Evolutionary conservation across 805 yeast species (phyloP), one percentile per base, ranked within the genome.

Genomic region (Barnettozyma pratensis): DNA sequence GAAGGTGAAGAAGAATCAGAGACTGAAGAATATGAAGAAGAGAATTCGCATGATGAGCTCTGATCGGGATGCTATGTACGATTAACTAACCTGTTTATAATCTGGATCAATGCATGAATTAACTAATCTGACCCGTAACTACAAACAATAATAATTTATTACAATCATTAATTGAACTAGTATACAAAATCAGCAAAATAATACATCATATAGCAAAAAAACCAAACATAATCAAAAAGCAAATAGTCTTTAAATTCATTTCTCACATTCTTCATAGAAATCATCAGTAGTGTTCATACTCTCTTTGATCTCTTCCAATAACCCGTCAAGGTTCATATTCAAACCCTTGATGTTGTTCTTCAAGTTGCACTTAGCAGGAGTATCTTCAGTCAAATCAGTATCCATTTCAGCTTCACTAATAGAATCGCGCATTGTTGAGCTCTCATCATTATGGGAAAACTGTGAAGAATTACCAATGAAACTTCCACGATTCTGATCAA

Each of bases 251-350:
- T 19, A 19, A 19, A 19, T 19, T 19, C 19, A 19, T 19, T 19
- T 19, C 19, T 19, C 19, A 19, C 19, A 19, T 19, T 19, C 19
- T 19, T 19, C 19, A 19, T 19, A 41, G n/a, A 29, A 47, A 28
- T 26, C 30, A 14, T 46, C 34, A 11, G 34, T 26, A 11, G 34
- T 26, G 25, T 47, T 54, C 42, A 59, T 40, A 37, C 56, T 59
- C 37, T 55, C 59, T 39, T 48, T 57, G 27, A 61, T 59, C 44
- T 61, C 61, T 12, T 57, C 54, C 34, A 61, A 38, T 27, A 59
- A 42, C 0, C 54, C 60, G 38, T 61, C 59, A 34, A 59, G 27
- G 29, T 54, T 48, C 46, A 29, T 40, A 46, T 35, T 41, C 38
- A 35, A 11, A 34, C 29, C 37, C 41, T 45, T 45, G 39, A 28